Evolutionary conservation across 345 rosid genomes (phyloP).

Genomic region (Odontarrhena argentea): DNA sequence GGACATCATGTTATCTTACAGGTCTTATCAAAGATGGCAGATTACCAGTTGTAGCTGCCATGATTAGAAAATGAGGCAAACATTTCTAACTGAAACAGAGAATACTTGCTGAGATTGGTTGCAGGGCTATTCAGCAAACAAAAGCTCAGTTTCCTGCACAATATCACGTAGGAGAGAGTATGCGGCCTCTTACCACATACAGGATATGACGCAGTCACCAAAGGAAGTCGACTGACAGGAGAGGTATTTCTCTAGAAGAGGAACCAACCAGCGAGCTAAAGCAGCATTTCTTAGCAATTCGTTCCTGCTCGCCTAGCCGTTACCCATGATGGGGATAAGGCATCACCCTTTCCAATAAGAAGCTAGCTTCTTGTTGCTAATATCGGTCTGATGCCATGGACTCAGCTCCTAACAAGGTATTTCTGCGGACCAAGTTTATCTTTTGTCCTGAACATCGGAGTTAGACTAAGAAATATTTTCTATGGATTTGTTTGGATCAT

Average conservation of each 20-base stretch:
- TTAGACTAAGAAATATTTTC: neutral
- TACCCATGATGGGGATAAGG: too few relatives aligned
- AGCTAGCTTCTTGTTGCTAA: slow-evolving; percentile 19
- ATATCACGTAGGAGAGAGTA: too few relatives aligned
- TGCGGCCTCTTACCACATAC: too few relatives aligned
- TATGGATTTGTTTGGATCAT: slow-evolving; percentile 1
- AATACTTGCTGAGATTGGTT: slow-evolving; percentile 10
- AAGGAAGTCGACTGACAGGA: too few relatives aligned
- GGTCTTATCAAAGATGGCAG: slow-evolving; percentile 51
- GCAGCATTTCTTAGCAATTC: too few relatives aligned
- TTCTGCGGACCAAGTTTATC: slow-evolving; percentile 3
- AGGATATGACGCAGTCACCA: too few relatives aligned
- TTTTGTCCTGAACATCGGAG: slow-evolving; percentile 1
- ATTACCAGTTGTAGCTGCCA: slow-evolving; percentile 43
- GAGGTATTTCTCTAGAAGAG: too few relatives aligned
- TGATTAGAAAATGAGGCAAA: slow-evolving; percentile 28
- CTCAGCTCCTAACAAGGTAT: slow-evolving; percentile 30
- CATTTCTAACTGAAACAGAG: slow-evolving; percentile 15
- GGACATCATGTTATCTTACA: slow-evolving; percentile 54
- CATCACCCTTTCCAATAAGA: neutral
- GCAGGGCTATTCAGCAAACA: slow-evolving; percentile 16
- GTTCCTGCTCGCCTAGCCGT: too few relatives aligned
- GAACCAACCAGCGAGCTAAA: too few relatives aligned
- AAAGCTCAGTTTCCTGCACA: slow-evolving; percentile 20
- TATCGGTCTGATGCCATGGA: slow-evolving; percentile 31